Evolutionary conservation across 768 basidiomycete genomes (phyloP), one percentile per base, ranked within the genome.

Genomic region (Boletus insuetus): DNA sequence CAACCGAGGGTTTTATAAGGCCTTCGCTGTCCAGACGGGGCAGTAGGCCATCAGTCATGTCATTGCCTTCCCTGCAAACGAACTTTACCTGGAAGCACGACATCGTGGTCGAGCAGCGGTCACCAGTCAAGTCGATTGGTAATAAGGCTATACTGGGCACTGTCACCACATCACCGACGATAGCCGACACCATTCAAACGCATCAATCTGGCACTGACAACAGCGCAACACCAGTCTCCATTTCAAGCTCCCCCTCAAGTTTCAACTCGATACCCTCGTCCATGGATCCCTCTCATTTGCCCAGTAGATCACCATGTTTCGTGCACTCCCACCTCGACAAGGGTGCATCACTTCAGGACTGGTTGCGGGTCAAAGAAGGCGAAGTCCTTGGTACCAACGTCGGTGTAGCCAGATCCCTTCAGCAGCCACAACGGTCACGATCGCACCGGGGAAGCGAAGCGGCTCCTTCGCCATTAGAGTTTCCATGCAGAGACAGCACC

Each of bases 291-390:
- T 60, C 59, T 14, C 55, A 55, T 38, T n/a, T 58, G 2, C 62
- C 67, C 10, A 46, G 22, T 4, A 75, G 79, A 43, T 94, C 91
- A 0, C 94, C 94, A 11, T 97, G 93, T 68, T 96, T 94, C 72
- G 86, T 98, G 37, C 94, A 98, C 75, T 94, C 91, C 0, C 84
- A 91, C 61, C 87, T 98, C 46, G 90, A 96, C 70, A 86, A 87
- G 64, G 84, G 84, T 40, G 86, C 84, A 5, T 86, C 89, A 10
- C 77, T 94, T 42, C 81, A 83, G 37, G 89, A 91, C 56, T 93
- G 89, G 85, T 72, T 92, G 53, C 78, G 78, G 32, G 64, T 73
- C 48, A 71, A 69, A 24, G 68, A 68, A 46, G 42, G 41, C 24
- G 66, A 69, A 35, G 58, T 53, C 3, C 58, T 64, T 2, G 71